These are phyloP conservation scores for Cladorrhinum sp. DNA, from an alignment of 2,329 filamentous ascomycete genomes.

Conservation along the genomic window DNA sequence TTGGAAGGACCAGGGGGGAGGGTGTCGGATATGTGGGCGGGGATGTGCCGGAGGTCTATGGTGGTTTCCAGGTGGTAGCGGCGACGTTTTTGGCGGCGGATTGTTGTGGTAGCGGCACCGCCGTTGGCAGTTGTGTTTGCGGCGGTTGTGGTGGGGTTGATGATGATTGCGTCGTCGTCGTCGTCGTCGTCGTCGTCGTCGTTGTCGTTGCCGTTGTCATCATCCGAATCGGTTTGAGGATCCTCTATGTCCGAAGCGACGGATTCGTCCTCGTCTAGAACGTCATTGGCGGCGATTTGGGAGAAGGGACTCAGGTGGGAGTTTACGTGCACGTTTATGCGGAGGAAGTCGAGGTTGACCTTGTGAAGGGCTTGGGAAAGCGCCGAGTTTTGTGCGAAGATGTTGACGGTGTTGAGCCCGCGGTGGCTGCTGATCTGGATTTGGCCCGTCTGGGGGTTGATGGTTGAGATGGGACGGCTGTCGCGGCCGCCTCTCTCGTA, in stretches of 20 bases:
- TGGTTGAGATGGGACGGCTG: background rate
- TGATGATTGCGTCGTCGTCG: constrained; percentile 7
- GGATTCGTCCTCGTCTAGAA: constrained; percentile 1
- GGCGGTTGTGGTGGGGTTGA: background rate
- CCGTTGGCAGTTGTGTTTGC: background rate
- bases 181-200: constrained; percentile 11
- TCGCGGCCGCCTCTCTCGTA: background rate
- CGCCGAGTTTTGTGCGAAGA: constrained; percentile 2
- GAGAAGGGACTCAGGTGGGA: background rate
- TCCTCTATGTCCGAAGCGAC: no score
- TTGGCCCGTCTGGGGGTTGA: background rate
- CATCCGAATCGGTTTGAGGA: no score
- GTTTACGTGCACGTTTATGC: constrained; percentile 24
- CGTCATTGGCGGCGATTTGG: no score
- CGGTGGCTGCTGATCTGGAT: background rate
- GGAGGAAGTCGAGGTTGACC: constrained; percentile 23
- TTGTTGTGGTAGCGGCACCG: background rate
- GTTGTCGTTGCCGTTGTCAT: constrained; percentile 31
- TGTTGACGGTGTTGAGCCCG: constrained; percentile 6
- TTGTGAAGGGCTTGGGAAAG: constrained; percentile 18
- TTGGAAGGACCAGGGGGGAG: background rate
- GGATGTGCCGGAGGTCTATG: constrained; percentile 24
- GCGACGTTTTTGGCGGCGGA: background rate
- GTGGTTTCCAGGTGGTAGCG: constrained; percentile 24
- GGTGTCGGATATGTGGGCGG: constrained; percentile 4